Conservation (phyloP, 1,139 yeast species). For the Sugiyamaella paludigena region DNA sequence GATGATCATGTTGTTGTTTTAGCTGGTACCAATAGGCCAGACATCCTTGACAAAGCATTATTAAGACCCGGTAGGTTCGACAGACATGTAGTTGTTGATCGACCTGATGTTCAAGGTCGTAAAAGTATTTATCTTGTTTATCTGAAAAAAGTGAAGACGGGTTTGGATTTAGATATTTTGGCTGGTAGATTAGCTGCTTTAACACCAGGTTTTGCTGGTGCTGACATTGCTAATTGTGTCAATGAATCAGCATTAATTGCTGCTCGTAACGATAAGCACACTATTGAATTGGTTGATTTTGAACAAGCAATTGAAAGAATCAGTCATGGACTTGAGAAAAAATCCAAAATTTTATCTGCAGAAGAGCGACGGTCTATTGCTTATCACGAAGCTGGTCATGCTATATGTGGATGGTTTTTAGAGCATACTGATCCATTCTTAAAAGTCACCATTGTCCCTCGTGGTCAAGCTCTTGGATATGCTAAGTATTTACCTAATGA, state of each 20-base stretch:
- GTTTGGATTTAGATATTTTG: slow-evolving; percentile 50
- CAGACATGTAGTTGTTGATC: slow-evolving; percentile 85
- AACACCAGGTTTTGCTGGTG: slow-evolving; percentile 98
- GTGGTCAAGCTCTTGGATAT: slow-evolving; percentile 96
- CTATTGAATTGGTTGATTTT: slow-evolving; percentile 72
- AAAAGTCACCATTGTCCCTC: slow-evolving; percentile 93
- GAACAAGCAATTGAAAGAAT: slow-evolving; percentile 97
- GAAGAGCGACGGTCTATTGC: slow-evolving; percentile 91
- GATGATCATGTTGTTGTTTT: slow-evolving; percentile 91
- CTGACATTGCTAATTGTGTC: slow-evolving; percentile 95
- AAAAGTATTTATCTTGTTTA: slow-evolving; percentile 88
- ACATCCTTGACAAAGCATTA: slow-evolving; percentile 85
- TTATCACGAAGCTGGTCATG: slow-evolving; percentile 98
- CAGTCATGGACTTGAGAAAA: slow-evolving; percentile 92
- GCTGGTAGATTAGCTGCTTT: slow-evolving; percentile 89
- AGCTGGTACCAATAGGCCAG: slow-evolving; percentile 96
- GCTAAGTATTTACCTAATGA: slow-evolving; percentile 97
- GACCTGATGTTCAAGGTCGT: slow-evolving; percentile 91
- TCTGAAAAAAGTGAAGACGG: slow-evolving; percentile 62
- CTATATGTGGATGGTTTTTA: slow-evolving; percentile 94
- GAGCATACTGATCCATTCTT: slow-evolving; percentile 87
- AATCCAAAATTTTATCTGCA: slow-evolving; percentile 76
- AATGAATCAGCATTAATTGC: slow-evolving; percentile 97
- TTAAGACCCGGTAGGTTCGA: slow-evolving; percentile 97
- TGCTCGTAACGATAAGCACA: slow-evolving; percentile 71